Evolutionary conservation across 1,284 basidiomycete genomes (phyloP).

Genomic region (Puccinia coronata): DNA sequence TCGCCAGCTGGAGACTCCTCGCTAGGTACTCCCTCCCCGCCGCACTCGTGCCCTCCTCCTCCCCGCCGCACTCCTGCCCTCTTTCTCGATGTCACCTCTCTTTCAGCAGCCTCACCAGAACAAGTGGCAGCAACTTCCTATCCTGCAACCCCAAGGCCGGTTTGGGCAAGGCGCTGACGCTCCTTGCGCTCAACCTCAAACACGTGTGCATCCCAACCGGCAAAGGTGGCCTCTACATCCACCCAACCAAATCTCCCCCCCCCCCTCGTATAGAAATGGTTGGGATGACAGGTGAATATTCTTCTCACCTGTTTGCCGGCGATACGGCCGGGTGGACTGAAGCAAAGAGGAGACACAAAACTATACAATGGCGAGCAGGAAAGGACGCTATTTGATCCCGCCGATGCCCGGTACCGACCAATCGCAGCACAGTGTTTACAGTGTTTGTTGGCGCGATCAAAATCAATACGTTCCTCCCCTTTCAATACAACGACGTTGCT

Average conservation of each 20-base stretch:
- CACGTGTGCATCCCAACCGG: constrained; percentile 85
- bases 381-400: constrained; percentile 73
- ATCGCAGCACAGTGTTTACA: constrained; percentile 86
- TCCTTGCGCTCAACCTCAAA: constrained; percentile 82
- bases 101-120: too few relatives aligned
- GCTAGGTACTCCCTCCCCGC: too few relatives aligned
- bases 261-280: constrained; percentile 70
- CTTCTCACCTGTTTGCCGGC: constrained; percentile 80
- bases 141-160: constrained; percentile 76
- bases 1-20: too few relatives aligned
- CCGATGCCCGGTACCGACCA: constrained; percentile 74
- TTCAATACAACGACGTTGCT: constrained; percentile 80
- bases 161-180: constrained; percentile 69
- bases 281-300: constrained; percentile 81
- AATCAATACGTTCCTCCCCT: constrained; percentile 83
- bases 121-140: too few relatives aligned
- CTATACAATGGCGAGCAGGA: constrained; percentile 90
- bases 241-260: constrained; percentile 69
- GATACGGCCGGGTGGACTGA: constrained; percentile 72
- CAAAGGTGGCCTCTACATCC: constrained; percentile 72
- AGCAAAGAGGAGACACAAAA: constrained; percentile 68
- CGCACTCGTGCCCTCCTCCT: too few relatives aligned
- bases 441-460: constrained; percentile 87
- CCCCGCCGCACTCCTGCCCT: too few relatives aligned
- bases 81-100: too few relatives aligned